Evolutionary conservation across 352 stramenopile species (phyloP), one percentile per base, ranked within the genome.

Genomic region (Poterioochromonas sp.): DNA sequence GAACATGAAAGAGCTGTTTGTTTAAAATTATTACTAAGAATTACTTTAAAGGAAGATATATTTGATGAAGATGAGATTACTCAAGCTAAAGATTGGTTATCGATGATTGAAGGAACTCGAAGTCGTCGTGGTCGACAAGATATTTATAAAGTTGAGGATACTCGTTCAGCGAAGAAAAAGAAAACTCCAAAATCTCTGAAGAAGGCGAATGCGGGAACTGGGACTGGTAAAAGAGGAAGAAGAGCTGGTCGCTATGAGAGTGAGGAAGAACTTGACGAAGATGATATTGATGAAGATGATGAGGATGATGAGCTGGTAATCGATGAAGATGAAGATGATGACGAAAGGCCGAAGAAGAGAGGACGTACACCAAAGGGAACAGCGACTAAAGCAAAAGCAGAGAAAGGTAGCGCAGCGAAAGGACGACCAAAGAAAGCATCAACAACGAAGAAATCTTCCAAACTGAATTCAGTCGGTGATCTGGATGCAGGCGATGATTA

Each of bases 1-100:
- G 65, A 74, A 29, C 8, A 34, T 12, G 65, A 74, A 54, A 3
- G 65, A 37, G n/a, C 37, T 12, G 40, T 54, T 18, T 74, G 65
- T 74, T 34, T 74, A 5, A 74, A 74, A 39, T 22, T 74, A 22
- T 74, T 74, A 39, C 29, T 74, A 5, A 34, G 65, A 18, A 54
- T 74, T 35, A 74, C 65, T 2, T 39, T 74, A n/a, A 74, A 74
- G 40, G 37, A 51, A 44, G 63, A 73, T 15, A 18, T 74, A 0
- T 74, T 74, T 37, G 65, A 74, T 3, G 65, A 74, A 39, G 40
- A 53, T 39, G 39, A 74, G 15, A n/a, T 51, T 58, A 22, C 39
- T 22, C 43, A 40, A 22, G 65, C 65, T 39, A 34, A 74, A 35
- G 65, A 54, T 26, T 74, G 43, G 39, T 39, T 74, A 22, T 26